Base-by-base conservation (phyloP, 306 rosid species). In the Cicer arietinum region DNA sequence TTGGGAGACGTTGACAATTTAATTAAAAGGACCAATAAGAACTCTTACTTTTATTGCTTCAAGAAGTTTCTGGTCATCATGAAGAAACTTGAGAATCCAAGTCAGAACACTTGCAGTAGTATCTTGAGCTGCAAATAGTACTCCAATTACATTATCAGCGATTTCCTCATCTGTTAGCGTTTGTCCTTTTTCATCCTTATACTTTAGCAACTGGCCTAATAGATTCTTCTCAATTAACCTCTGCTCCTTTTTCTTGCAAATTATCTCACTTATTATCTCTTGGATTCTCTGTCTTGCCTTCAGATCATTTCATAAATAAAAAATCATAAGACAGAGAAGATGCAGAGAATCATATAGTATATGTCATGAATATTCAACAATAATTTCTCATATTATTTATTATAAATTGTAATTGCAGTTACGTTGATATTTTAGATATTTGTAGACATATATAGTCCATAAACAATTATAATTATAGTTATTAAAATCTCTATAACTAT, bases 121-220 rank as follows among this genome's bases (percentile, higher is more conserved):
- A 85, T 94, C 98, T 71, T 91, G 96, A 51, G 98, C 98, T 12
- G 98, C 98, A 80, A 94, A 94, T 40, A 94, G 80, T 11, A 91
- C 96, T 42, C 98, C 98, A 67, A 91, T 90, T 30, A 90, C 85
- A 77, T 94, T 94, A 83, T 94, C 98, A 17, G 92, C 86, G 13
- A 91, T 88, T 79, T 94, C 90, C 10, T 88, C 89, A 48, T 87
- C 89, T 3, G 58, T 89, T 17, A 90, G 62, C 0, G 18, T 57
- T 48, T 84, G 51, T 6, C 90, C 86, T 54, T 81, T 83, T 54
- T 79, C 89, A 69, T 84, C 89, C 69, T 80, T 78, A 85, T 62
- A 91, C 62, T 73, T 87, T 82, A 88, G 77, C 76, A 93, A 76
- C 46, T 84, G 88, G 12, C 85, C 96, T 80, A 91, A 47, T 0